Evolutionary conservation across 352 stramenopile genomes (phyloP).

Genomic region (Globisporangium alternatum): DNA sequence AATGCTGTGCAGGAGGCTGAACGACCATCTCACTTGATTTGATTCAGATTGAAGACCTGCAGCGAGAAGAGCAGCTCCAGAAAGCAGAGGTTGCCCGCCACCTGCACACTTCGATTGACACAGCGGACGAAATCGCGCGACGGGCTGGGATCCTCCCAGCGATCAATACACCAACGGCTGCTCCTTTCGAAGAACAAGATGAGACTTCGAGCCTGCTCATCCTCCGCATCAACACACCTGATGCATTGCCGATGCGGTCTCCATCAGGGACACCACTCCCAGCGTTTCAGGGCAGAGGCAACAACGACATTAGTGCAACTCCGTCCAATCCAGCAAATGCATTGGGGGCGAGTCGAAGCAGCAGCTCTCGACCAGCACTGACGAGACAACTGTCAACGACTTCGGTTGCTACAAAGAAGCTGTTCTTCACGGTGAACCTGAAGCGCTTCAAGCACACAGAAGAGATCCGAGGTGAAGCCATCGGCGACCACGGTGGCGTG

Average conservation of each 20-base stretch:
- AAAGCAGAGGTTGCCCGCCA: conserved; percentile 8
- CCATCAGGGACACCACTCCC: conserved; percentile 5
- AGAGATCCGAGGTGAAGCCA: conserved; percentile 49
- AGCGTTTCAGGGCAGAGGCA: conserved; percentile 9
- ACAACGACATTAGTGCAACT: background rate
- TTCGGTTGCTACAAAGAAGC: conserved; percentile 26
- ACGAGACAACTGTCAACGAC: background rate
- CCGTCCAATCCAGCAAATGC: background rate
- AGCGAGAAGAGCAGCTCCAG: conserved; percentile 10
- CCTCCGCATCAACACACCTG: conserved; percentile 38
- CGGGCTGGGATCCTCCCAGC: conserved; percentile 49
- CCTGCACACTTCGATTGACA: conserved; percentile 33
- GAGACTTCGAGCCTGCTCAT: conserved; percentile 51
- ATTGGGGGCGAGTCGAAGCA: background rate
- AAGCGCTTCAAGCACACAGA: conserved; percentile 76
- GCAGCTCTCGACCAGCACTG: background rate
- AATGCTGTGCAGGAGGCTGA: no score
- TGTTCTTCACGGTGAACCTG: conserved; percentile 71
- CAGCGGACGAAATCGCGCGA: conserved; percentile 41
- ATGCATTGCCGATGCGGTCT: background rate
- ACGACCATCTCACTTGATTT: background rate
- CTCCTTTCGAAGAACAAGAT: conserved; percentile 35
- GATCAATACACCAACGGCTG: conserved; percentile 41
- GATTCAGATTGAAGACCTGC: conserved; percentile 16
- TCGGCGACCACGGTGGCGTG: conserved; percentile 50